Evolutionary conservation across 2,329 filamentous ascomycete species (phyloP), one percentile per base, ranked within the genome.

Genomic region (Sarocladium brachiariae): DNA sequence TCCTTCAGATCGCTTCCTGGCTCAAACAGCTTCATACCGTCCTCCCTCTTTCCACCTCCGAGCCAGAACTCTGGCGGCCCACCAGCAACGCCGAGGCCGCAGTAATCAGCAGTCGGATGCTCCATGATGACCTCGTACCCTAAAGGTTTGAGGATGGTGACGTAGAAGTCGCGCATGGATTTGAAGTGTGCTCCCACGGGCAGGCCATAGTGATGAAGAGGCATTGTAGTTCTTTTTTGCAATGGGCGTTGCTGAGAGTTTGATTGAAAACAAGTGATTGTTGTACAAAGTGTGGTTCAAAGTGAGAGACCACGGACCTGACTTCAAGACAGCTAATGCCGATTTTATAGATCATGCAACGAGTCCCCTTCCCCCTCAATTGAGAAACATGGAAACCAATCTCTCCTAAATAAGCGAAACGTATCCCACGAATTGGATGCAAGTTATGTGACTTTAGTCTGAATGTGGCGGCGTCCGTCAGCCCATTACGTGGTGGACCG

Each of bases 121-220:
- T 60, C 51, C 6, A 61, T 21, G 11, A 57, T 54, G 30, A 63
- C 57, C 27, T 57, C 57, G 60, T 70, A 70, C 37, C 66, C 65
- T 25, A 71, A 60, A 2, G 67, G 63, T 30, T 59, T 59, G 18
- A 71, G 64, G 24, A 63, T 64, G 8, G 57, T 57, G 30, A 62
- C 56, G 57, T 71, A 71, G 52, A 67, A 47, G 43, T 47, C 43
- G 11, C 43, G 43, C 43, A 47, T 47, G 24, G n/a, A 24, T 14
- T 31, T 33, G 27, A 18, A 47, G 43, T 47, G 43, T 2, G 43
- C 24, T 14, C 43, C 43, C 16, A 47, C 43, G 3, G 43, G 43
- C 25, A 47, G 43, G 16, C 43, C 43, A 25, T 47, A 47, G 27
- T 47, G 43, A 5, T 30, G 10, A 23, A 47, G 24, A 47, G 43